These are phyloP conservation scores for Gossypium australe DNA, from an alignment of 345 rosid species.

Conservation along the genomic window DNA sequence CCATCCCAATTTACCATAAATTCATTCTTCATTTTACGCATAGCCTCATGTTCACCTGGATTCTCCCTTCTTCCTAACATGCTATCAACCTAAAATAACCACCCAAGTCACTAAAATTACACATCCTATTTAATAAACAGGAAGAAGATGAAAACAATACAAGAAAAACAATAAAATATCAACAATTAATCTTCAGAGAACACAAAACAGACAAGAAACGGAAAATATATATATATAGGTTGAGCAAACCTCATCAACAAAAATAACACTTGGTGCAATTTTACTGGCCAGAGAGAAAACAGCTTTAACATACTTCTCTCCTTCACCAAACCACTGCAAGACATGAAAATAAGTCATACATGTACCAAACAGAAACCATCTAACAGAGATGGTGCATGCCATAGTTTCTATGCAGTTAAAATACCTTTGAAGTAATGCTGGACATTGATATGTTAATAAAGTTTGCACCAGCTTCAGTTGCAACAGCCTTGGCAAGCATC, in stretches of 20 bases:
- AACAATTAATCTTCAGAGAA: background rate
- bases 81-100: conserved; percentile 76
- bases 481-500: conserved; percentile 99
- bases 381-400: background rate
- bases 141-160: background rate
- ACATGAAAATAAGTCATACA: conserved; percentile 5
- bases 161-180: background rate
- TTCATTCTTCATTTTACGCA: conserved; percentile 99
- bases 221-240: background rate
- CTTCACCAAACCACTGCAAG: conserved; percentile 99
- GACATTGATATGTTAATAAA: conserved; percentile 99
- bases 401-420: background rate
- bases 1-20: conserved; percentile 99
- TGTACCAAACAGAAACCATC: background rate
- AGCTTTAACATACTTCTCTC: conserved; percentile 96
- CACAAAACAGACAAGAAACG: background rate
- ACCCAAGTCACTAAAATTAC: background rate
- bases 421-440: conserved; percentile 97
- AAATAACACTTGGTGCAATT: conserved; percentile 94
- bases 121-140: background rate
- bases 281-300: conserved; percentile 98
- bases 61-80: conserved; percentile 97
- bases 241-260: conserved; percentile 84
- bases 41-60: conserved; percentile 99
- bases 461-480: conserved; percentile 99